Evolutionary conservation across 2,329 filamentous ascomycete genomes (phyloP).

Genomic region (Fusarium sp.): DNA sequence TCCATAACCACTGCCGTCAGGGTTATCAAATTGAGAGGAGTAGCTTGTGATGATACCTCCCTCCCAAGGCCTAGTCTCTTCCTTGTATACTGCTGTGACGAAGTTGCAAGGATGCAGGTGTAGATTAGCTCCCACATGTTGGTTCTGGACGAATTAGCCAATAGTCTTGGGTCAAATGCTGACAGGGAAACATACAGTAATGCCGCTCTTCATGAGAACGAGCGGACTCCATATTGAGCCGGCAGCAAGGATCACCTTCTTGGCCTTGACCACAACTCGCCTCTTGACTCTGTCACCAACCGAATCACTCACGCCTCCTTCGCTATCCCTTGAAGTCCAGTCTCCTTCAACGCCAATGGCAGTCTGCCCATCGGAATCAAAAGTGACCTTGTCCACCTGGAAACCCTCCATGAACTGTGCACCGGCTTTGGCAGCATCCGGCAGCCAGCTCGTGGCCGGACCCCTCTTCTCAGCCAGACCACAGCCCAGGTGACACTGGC

Average conservation of each 20-base stretch:
- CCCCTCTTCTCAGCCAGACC: slow-evolving; percentile 81
- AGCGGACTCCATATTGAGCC: slow-evolving; percentile 83
- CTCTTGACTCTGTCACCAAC: slow-evolving; percentile 62
- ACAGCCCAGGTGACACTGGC: slow-evolving; percentile 71
- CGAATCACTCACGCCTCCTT: slow-evolving; percentile 67
- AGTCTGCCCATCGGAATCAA: slow-evolving; percentile 67
- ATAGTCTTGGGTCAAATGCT: neutral
- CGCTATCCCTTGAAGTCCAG: slow-evolving; percentile 78
- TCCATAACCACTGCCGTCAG: slow-evolving; percentile 84
- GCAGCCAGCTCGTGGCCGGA: slow-evolving; percentile 79
- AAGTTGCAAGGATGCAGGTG: slow-evolving; percentile 80
- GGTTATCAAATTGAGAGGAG: slow-evolving; percentile 81
- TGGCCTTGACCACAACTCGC: slow-evolving; percentile 78
- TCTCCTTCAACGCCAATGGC: slow-evolving; percentile 78
- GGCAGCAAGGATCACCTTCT: slow-evolving; percentile 81
- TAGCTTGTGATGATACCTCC: slow-evolving; percentile 83
- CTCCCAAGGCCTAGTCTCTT: slow-evolving; percentile 78
- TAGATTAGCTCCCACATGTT: slow-evolving; percentile 83
- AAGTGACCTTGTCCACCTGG: slow-evolving; percentile 75
- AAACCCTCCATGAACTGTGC: slow-evolving; percentile 89
- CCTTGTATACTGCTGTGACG: slow-evolving; percentile 71
- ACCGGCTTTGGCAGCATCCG: slow-evolving; percentile 80
- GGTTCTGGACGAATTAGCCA: slow-evolving; percentile 64
- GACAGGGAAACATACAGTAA: slow-evolving; percentile 64
- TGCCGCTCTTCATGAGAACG: slow-evolving; percentile 79